Evolutionary conservation across 1,139 yeast genomes (phyloP), one percentile per base, ranked within the genome.

Genomic region (Zygoascus meyerae): DNA sequence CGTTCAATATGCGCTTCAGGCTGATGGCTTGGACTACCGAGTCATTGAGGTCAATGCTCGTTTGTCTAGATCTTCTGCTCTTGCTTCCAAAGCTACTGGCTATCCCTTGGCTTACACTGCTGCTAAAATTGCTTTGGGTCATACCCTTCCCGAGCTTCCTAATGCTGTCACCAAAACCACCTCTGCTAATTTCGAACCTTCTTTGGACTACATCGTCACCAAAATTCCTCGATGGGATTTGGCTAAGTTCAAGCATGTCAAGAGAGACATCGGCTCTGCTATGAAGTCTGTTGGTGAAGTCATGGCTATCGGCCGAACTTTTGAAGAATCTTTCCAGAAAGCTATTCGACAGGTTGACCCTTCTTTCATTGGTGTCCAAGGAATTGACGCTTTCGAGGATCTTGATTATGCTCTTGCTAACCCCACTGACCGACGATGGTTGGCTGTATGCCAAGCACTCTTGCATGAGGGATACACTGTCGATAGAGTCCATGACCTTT

Each of bases 261-360:
- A 86, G 67, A 81, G 95, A 67, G 89, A 84, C 58, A 84, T 90
- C 64, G 95, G 96, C 40, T 86, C 96, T 28, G 82, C 97, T 44
- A 92, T 92, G 98, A 92, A 92, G 71, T 90, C 97, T 41, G 98
- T 92, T 50, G 98, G 98, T 68, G 98, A 92, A 71, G 98, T 92
- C 52, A 92, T 92, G 98, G 95, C 97, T 48, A 92, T 92, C 65
- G 98, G 98, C 62, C 83, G 98, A 72, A 92, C 81, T 59, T 92
- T 90, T 65, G 98, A 92, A 72, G 98, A 92, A 70, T 86, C 97
- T 12, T 83, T 92, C 77, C 98, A 92, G 72, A 92, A 92, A 75
- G 98, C 98, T 47, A 83, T 92, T 59, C 83, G 98, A 72, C 95
- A 90, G 71, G 89, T 90, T 54, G 98, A 92, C 65, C 96, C 97